A percentile compares a stretch with the other conserved stretches of the same genome.
These are phyloP conservation scores for Barbatosphaeria neglecta DNA, from an alignment of 495 filamentous ascomycete species.

Conservation along the genomic window DNA sequence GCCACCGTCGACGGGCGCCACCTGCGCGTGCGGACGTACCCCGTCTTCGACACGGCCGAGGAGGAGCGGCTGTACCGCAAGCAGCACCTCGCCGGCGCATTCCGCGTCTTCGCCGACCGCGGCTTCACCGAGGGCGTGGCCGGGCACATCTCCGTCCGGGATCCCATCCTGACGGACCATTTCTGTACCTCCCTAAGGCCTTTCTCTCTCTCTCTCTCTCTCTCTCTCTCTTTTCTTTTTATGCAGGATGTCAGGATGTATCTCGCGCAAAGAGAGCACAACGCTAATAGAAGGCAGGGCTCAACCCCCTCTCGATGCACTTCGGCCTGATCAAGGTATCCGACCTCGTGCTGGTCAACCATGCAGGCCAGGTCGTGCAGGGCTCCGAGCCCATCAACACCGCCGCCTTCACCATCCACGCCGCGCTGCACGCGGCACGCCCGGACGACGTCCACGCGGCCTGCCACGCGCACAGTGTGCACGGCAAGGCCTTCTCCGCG, in stretches of 20 bases:
- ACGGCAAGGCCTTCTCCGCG: constrained; percentile 39
- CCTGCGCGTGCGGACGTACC: constrained; percentile 20
- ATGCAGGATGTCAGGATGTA: no score
- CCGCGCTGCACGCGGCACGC: constrained; percentile 41
- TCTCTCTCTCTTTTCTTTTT: neutral
- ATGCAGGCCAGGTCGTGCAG: constrained; percentile 34
- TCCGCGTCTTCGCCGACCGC: constrained; percentile 38
- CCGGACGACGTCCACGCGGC: constrained; percentile 34
- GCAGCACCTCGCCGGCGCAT: constrained; percentile 42
- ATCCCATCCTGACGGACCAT: constrained; percentile 40
- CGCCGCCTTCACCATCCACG: constrained; percentile 53
- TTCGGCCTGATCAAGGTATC: constrained; percentile 41
- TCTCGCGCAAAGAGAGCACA: no score
- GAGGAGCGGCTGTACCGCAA: constrained; percentile 58
- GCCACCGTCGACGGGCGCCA: neutral
- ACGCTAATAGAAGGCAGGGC: constrained; percentile 9
- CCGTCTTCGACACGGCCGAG: constrained; percentile 45
- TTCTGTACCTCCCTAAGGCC: constrained; percentile 64
- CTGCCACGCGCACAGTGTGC: constrained; percentile 41
- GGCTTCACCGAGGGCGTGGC: constrained; percentile 47
- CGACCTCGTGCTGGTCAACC: constrained; percentile 42
- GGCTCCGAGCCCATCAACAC: constrained; percentile 39
- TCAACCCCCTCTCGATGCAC: constrained; percentile 45
- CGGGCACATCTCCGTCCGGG: constrained; percentile 47
- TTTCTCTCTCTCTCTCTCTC: constrained; percentile 39